Evolutionary conservation across 306 rosid genomes (phyloP).

Genomic region (Macrotyloma uniflorum): DNA sequence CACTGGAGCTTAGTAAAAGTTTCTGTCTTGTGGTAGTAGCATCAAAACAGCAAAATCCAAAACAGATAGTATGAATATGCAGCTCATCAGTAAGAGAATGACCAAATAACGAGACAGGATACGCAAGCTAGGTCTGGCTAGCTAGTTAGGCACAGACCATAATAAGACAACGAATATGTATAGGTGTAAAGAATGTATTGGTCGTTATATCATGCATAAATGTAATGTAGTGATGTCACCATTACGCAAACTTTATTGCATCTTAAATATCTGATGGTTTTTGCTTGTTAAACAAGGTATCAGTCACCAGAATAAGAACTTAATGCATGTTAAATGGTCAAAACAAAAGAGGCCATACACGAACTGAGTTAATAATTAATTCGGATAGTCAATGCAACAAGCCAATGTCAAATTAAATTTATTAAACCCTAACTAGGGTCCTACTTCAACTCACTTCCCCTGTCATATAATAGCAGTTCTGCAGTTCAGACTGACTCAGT

Average conservation of each 20-base stretch:
- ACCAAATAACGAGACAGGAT: not conserved
- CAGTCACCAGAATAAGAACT: conserved; percentile 32
- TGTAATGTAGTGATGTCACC: conserved; percentile 38
- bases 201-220: not conserved
- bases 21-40: conserved; percentile 12
- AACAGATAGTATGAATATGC: not conserved
- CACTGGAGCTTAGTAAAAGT: conserved; percentile 35
- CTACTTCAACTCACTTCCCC: not conserved
- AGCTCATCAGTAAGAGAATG: conserved; percentile 9
- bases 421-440: not conserved
- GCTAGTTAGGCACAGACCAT: conserved; percentile 21
- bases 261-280: conserved; percentile 29
- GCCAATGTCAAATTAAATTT: not conserved
- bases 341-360: not conserved
- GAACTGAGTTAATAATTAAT: conserved; percentile 22
- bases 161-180: not conserved
- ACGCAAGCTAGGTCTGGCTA: conserved; percentile 1
- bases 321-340: conserved; percentile 13
- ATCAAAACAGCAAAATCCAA: conserved; percentile 35
- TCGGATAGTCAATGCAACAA: conserved; percentile 6
- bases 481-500: conserved; percentile 5
- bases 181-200: not conserved
- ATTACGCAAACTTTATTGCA: not conserved
- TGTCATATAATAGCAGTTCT: not conserved
- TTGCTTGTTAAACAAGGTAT: conserved; percentile 54